Conservation (phyloP, 768 basidiomycete genomes). For the Podaxis sp. region DNA sequence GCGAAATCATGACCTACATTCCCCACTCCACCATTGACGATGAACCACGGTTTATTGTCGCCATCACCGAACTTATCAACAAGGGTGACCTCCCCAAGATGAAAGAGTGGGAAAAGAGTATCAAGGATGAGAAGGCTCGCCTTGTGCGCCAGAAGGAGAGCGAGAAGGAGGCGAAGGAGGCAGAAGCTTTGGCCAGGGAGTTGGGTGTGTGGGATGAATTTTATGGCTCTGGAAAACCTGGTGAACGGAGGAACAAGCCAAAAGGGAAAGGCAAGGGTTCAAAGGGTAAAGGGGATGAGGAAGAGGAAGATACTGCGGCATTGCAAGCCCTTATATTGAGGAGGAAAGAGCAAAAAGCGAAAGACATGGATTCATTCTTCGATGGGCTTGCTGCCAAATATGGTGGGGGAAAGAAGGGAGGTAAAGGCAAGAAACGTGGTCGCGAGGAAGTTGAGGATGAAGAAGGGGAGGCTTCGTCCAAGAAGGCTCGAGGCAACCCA, state of each 20-base stretch:
- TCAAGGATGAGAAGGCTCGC: constrained; percentile 79
- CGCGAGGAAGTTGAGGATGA: constrained; percentile 36
- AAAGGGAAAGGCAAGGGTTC: constrained; percentile 44
- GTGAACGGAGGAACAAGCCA: constrained; percentile 53
- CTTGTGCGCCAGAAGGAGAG: constrained; percentile 72
- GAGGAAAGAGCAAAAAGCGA: constrained; percentile 62
- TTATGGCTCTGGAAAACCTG: constrained; percentile 73
- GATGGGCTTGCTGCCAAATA: constrained; percentile 78
- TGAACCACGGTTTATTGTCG: constrained; percentile 77
- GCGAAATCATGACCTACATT: constrained; percentile 78
- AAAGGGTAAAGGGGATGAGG: constrained; percentile 34
- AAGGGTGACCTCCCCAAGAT: constrained; percentile 56
- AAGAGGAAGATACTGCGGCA: constrained; percentile 55
- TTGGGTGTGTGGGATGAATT: constrained; percentile 95
- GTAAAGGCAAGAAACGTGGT: constrained; percentile 57
- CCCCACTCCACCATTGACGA: constrained; percentile 85
- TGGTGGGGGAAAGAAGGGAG: constrained; percentile 41
- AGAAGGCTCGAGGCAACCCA: constrained; percentile 43
- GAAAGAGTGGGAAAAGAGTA: constrained; percentile 64
- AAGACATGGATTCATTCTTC: constrained; percentile 70
- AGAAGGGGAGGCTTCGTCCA: constrained; percentile 46
- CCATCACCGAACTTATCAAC: constrained; percentile 67
- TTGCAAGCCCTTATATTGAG: constrained; percentile 83
- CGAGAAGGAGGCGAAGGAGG: constrained; percentile 80
- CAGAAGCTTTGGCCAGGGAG: constrained; percentile 81